Evolutionary conservation across 768 basidiomycete species (phyloP).

Genomic region (Leucosporidium yakuticum): DNA sequence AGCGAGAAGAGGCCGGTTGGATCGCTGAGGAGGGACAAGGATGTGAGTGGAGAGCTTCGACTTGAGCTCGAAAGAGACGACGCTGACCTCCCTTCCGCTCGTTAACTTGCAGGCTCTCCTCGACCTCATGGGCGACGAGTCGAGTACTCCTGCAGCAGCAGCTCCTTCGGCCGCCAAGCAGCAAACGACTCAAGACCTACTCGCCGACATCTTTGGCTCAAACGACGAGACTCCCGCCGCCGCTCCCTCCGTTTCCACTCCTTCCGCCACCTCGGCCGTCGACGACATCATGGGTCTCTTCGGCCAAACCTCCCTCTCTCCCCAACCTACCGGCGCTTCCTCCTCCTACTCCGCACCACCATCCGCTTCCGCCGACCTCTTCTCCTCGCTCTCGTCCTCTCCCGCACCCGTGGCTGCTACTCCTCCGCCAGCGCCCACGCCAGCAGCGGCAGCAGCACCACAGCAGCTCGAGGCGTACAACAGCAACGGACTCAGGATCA

Average conservation of each 20-base stretch:
- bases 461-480: conserved; percentile 72
- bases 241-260: conserved; percentile 44
- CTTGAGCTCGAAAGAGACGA: neutral
- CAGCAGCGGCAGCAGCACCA: conserved; percentile 32
- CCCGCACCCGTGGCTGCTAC: conserved; percentile 36
- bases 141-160: conserved; percentile 47
- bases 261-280: conserved; percentile 56
- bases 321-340: conserved; percentile 22
- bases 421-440: conserved; percentile 41
- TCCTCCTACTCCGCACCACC: conserved; percentile 6
- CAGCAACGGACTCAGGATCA: conserved; percentile 81
- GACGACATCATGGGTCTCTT: conserved; percentile 92
- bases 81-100: conserved; percentile 11
- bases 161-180: conserved; percentile 47
- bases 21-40: conserved; percentile 69
- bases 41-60: conserved; percentile 48
- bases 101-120: conserved; percentile 46
- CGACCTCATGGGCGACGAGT: conserved; percentile 79
- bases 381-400: conserved; percentile 39
- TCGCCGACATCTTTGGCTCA: conserved; percentile 84
- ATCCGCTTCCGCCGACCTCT: conserved; percentile 16
- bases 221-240: conserved; percentile 42
- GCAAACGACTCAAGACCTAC: conserved; percentile 73
- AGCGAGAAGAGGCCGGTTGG: conserved; percentile 96
- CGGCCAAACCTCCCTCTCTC: conserved; percentile 47